A percentile compares a stretch with the other conserved stretches of the same genome.
phyloP scores from a whole-genome alignment of 176 grass and related monocot species.

The Aegilops bicornis region DNA sequence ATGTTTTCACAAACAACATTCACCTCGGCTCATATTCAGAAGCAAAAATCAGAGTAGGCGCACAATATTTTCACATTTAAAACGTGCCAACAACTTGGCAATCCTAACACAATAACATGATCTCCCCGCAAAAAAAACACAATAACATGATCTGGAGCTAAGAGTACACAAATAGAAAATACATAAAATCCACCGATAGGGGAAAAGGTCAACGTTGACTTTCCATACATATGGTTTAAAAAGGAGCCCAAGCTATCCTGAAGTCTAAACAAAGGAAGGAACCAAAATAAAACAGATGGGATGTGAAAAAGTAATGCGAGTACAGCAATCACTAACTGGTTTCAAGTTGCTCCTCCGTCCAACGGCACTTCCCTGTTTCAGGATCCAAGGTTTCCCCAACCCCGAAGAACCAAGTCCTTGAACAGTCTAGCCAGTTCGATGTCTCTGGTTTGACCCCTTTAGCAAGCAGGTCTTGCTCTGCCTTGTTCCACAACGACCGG shows the following conservation, averaged over 20 bases:
- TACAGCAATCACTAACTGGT: slow-evolving; percentile 56
- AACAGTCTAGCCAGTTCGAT: too few species aligned
- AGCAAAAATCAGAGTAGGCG: neutral
- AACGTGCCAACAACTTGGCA: neutral
- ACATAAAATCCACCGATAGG: neutral
- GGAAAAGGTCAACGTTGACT: neutral
- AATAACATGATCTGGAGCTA: neutral
- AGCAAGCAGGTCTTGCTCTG: too few species aligned
- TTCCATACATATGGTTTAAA: neutral
- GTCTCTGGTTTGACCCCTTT: too few species aligned
- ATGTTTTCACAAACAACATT: neutral
- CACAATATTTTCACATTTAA: neutral
- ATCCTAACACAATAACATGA: neutral
- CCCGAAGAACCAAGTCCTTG: too few species aligned
- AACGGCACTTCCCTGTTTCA: too few species aligned
- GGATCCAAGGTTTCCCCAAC: too few species aligned
- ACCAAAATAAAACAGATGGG: neutral
- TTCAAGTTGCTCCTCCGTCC: too few species aligned
- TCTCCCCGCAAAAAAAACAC: too few species aligned
- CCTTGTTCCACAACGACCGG: too few species aligned
- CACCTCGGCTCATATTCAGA: neutral
- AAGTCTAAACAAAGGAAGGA: neutral
- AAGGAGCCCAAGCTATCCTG: too few species aligned
- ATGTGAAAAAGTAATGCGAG: neutral
- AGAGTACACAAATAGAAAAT: neutral